A percentile compares a stretch with the other conserved stretches of the same genome.
Conservation (phyloP, 179 eudicot species). For the Gypsophila paniculata region DNA sequence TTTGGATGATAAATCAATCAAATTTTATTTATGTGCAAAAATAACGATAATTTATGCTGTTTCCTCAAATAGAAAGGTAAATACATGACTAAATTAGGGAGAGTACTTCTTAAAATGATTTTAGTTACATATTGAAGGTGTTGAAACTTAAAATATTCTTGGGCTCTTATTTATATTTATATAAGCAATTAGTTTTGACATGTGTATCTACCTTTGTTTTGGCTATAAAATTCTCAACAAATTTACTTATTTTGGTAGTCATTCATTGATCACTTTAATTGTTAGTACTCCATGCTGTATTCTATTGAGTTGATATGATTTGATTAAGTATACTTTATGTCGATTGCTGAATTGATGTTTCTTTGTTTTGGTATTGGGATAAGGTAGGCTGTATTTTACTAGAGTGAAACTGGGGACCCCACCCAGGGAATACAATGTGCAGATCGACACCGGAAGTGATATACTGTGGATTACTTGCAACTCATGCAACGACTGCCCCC, state of each 20-base stretch:
- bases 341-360: not conserved
- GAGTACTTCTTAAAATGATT: too few species aligned
- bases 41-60: too few species aligned
- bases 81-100: too few species aligned
- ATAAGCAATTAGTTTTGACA: not conserved
- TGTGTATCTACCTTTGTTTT: not conserved
- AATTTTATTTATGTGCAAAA: too few species aligned
- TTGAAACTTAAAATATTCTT: too few species aligned
- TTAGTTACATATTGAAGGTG: too few species aligned
- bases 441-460: slow-evolving; percentile 96
- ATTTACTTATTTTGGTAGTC: not conserved
- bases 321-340: not conserved
- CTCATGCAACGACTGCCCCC: slow-evolving; percentile 79
- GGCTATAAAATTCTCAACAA: not conserved
- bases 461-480: slow-evolving; percentile 84
- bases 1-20: too few species aligned
- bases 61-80: too few species aligned
- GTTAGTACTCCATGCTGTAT: not conserved
- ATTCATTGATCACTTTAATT: not conserved
- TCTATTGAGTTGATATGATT: not conserved
- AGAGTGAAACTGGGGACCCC: slow-evolving; percentile 80
- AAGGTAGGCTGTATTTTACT: slow-evolving; percentile 74
- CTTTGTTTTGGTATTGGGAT: slow-evolving; percentile 13
- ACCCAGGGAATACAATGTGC: slow-evolving; percentile 81
- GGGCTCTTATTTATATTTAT: too few species aligned